Percentiles rank a stretch among this genome's conserved stretches.
Evolutionary conservation across 2,329 filamentous ascomycete species (phyloP).

Genomic region (Scytalidium lignicola): DNA sequence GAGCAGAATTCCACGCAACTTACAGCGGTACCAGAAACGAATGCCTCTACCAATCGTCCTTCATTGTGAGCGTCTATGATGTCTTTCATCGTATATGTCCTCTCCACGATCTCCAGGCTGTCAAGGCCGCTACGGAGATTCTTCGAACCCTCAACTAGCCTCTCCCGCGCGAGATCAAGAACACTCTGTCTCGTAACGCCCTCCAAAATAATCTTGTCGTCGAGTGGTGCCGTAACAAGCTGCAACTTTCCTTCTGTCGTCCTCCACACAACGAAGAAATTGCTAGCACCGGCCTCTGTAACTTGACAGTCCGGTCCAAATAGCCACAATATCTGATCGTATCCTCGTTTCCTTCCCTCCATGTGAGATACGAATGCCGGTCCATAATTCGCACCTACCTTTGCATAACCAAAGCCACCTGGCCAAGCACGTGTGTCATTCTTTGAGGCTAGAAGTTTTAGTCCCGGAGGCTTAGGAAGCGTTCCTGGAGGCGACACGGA

Average conservation of each 20-base stretch:
- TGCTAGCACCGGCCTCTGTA: slow-evolving; percentile 86
- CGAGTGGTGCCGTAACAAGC: slow-evolving; percentile 78
- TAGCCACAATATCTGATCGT: slow-evolving; percentile 87
- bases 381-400: slow-evolving; percentile 90
- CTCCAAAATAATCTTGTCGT: slow-evolving; percentile 77
- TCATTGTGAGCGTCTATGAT: slow-evolving; percentile 66
- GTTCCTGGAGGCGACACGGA: slow-evolving; percentile 31
- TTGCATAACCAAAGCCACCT: slow-evolving; percentile 86
- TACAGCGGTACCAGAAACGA: slow-evolving; percentile 81
- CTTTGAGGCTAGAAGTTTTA: slow-evolving; percentile 73
- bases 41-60: slow-evolving; percentile 75
- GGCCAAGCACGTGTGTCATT: slow-evolving; percentile 89
- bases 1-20: slow-evolving; percentile 31
- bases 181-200: slow-evolving; percentile 79
- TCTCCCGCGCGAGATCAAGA: slow-evolving; percentile 64
- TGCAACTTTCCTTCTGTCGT: slow-evolving; percentile 57
- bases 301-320: slow-evolving; percentile 68
- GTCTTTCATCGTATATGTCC: slow-evolving; percentile 75
- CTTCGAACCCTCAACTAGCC: slow-evolving; percentile 41
- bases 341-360: slow-evolving; percentile 68
- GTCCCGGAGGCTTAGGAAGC: slow-evolving; percentile 38
- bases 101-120: slow-evolving; percentile 69
- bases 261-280: slow-evolving; percentile 84
- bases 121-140: slow-evolving; percentile 24
- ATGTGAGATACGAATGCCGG: slow-evolving; percentile 71